A percentile compares a stretch with the other conserved stretches of the same genome.
Conservation (phyloP, 31 red algal species). For the Endocladia muricata region DNA sequence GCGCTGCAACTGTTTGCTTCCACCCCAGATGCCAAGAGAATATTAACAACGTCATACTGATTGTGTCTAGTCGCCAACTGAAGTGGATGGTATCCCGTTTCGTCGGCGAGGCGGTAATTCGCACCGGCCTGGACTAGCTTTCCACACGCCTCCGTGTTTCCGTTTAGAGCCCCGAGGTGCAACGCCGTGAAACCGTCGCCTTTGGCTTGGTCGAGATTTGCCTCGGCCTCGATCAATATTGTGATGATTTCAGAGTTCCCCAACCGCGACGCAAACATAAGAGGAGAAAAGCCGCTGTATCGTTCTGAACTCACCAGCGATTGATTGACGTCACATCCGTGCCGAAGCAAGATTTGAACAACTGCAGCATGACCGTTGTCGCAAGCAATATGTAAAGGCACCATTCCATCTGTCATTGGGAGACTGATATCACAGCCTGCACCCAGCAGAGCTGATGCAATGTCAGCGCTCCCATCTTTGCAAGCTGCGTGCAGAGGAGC, state of each 20-base stretch:
- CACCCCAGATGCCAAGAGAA: constrained; percentile 24
- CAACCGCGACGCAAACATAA: constrained; percentile 45
- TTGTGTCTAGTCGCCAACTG: constrained; percentile 39
- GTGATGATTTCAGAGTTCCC: constrained; percentile 19
- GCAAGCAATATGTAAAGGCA: constrained; percentile 32
- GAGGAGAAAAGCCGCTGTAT: constrained; percentile 32
- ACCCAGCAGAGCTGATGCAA: constrained; percentile 29
- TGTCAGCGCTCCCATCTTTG: constrained; percentile 21
- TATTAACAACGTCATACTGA: constrained; percentile 33
- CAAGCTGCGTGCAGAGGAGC: constrained; percentile 30
- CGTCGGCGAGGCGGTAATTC: constrained; percentile 7
- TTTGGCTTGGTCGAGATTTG: constrained; percentile 25
- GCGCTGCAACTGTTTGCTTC: constrained; percentile 26
- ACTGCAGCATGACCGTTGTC: constrained; percentile 32
- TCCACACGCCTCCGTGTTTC: constrained; percentile 29
- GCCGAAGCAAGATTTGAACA: constrained; percentile 9
- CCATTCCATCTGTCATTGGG: constrained; percentile 21
- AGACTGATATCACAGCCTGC: constrained; percentile 23
- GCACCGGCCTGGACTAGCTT: constrained; percentile 17
- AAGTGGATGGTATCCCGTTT: constrained; percentile 35
- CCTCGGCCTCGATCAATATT: constrained; percentile 5
- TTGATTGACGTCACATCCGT: constrained; percentile 16
- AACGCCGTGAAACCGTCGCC: constrained; percentile 40
- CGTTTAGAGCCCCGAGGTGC: constrained; percentile 29
- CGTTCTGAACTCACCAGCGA: constrained; percentile 9